phyloP scores from a whole-genome alignment of 768 basidiomycete genomes.

The Steccherinum ochraceum region DNA sequence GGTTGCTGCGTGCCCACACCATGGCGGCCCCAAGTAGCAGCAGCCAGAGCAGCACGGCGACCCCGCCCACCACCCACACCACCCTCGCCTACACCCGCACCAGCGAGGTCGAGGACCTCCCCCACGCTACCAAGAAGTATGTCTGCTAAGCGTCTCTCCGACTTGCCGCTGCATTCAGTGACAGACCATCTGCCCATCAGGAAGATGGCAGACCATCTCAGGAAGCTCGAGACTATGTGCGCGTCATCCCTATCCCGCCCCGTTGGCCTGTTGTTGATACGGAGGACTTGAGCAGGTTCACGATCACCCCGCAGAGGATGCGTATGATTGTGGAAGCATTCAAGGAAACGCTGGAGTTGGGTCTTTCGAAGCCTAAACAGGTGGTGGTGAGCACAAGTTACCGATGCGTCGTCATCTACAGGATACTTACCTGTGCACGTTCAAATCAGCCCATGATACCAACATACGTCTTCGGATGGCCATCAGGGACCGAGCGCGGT shows the following conservation, averaged over 20 bases:
- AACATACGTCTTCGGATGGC: constrained; percentile 95
- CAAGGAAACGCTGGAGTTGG: constrained; percentile 84
- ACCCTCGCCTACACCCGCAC: constrained; percentile 79
- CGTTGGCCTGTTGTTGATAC: constrained; percentile 8
- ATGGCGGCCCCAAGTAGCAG: no score
- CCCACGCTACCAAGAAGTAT: constrained; percentile 92
- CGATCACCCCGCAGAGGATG: constrained; percentile 86
- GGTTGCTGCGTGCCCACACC: no score
- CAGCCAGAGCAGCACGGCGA: no score
- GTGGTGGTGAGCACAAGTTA: constrained; percentile 67
- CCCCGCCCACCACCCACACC: constrained; percentile 68
- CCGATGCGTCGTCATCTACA: no score
- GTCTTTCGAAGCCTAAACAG: constrained; percentile 76
- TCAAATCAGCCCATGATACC: constrained; percentile 91
- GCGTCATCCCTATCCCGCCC: constrained; percentile 26
- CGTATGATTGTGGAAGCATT: constrained; percentile 96
- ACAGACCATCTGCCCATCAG: constrained; percentile 31
- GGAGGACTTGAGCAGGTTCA: constrained; percentile 48
- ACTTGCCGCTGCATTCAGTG: constrained; percentile 7
- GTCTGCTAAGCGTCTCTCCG: constrained; percentile 15
- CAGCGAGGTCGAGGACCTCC: constrained; percentile 80
- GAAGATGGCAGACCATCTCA: constrained; percentile 90
- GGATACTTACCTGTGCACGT: no score
- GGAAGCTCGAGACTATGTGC: constrained; percentile 83
- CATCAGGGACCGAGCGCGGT: constrained; percentile 81